Evolutionary conservation across 2,329 filamentous ascomycete genomes (phyloP).

Genomic region (Aspergillus sp.): DNA sequence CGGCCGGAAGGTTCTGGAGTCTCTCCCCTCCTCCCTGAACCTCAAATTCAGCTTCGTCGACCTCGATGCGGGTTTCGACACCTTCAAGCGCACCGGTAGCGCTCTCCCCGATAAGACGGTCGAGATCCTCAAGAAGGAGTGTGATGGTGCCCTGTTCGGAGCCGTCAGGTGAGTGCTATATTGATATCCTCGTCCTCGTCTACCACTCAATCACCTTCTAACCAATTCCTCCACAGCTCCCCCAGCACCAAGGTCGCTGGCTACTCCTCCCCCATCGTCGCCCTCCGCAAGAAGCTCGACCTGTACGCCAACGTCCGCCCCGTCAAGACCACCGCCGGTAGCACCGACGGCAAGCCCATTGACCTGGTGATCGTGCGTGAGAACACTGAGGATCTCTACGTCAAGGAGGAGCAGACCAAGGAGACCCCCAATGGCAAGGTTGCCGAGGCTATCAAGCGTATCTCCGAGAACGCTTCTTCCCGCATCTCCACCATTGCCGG

Average conservation of each 20-base stretch:
- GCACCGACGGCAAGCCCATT: slow-evolving; percentile 60
- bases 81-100: slow-evolving; percentile 84
- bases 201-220: neutral
- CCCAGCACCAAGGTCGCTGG: slow-evolving; percentile 87
- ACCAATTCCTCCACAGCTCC: slow-evolving; percentile 55
- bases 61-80: slow-evolving; percentile 89
- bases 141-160: slow-evolving; percentile 94
- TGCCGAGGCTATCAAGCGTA: slow-evolving; percentile 96
- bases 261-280: slow-evolving; percentile 96
- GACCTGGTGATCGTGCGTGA: slow-evolving; percentile 98
- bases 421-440: slow-evolving; percentile 74
- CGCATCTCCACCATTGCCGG: slow-evolving; percentile 93
- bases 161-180: slow-evolving; percentile 68
- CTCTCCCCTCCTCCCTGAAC: slow-evolving; percentile 84
- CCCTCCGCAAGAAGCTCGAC: slow-evolving; percentile 89
- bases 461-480: slow-evolving; percentile 78
- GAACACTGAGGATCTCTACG: slow-evolving; percentile 98
- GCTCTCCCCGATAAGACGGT: slow-evolving; percentile 91
- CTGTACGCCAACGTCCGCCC: slow-evolving; percentile 97
- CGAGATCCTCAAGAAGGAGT: slow-evolving; percentile 82
- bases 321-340: slow-evolving; percentile 74
- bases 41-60: slow-evolving; percentile 94
- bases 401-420: slow-evolving; percentile 91
- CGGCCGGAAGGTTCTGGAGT: slow-evolving; percentile 86
- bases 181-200: neutral